phyloP scores from a whole-genome alignment of 2,329 filamentous ascomycete genomes.

The Paecilomyces sp. region DNA sequence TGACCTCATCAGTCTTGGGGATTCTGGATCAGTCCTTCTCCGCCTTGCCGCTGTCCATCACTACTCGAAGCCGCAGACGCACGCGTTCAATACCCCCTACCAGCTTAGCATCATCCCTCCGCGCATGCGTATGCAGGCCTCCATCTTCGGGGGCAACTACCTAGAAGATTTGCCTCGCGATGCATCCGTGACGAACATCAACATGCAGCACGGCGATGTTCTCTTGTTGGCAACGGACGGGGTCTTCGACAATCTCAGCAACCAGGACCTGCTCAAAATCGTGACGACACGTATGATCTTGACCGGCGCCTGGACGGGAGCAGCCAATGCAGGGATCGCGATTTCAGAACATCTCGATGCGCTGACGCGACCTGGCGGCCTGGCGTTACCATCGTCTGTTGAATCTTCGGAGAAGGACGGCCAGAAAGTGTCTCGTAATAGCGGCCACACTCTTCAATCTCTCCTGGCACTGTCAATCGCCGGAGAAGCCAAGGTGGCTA shows the following conservation, averaged over 20 bases:
- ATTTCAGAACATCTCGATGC: constrained; percentile 55
- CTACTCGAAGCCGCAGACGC: constrained; percentile 79
- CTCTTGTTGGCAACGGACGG: constrained; percentile 92
- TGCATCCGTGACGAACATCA: constrained; percentile 69
- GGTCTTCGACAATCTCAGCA: constrained; percentile 90
- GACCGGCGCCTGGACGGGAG: constrained; percentile 65
- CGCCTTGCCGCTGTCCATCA: constrained; percentile 78
- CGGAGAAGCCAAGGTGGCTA: constrained; percentile 74
- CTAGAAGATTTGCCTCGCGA: constrained; percentile 79
- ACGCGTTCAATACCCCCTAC: constrained; percentile 96
- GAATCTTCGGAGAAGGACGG: not conserved
- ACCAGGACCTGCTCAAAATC: constrained; percentile 78
- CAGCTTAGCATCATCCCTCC: constrained; percentile 85
- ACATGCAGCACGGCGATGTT: constrained; percentile 82
- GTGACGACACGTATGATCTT: constrained; percentile 70
- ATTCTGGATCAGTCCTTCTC: constrained; percentile 87
- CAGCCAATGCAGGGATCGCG: constrained; percentile 51
- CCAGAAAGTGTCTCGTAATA: constrained; percentile 6
- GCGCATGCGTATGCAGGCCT: constrained; percentile 68
- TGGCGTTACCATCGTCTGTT: constrained; percentile 19
- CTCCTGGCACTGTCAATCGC: constrained; percentile 73
- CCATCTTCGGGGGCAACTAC: constrained; percentile 73
- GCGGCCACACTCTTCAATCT: constrained; percentile 60
- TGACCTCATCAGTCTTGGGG: constrained; percentile 55
- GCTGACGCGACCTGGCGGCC: constrained; percentile 45